Conservation (phyloP, 1,139 yeast species). For the Petasospora rhodanensis region DNA sequence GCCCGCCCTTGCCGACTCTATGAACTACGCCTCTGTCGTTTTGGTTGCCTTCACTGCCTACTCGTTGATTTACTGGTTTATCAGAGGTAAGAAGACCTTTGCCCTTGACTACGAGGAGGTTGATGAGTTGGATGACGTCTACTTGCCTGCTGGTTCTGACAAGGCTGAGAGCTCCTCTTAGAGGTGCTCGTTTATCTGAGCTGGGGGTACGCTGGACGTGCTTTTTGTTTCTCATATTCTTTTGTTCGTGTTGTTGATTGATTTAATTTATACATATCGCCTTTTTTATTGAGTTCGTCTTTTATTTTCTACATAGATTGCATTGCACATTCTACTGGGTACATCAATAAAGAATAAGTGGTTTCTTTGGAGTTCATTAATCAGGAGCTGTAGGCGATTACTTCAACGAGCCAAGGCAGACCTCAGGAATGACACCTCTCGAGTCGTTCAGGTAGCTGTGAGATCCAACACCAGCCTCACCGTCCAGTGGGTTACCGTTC, state of each 20-base stretch:
- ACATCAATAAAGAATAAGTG: neutral
- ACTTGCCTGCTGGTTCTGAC: neutral
- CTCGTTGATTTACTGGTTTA: constrained; percentile 51
- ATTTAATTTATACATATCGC: no score
- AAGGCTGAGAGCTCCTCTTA: no score
- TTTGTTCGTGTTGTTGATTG: no score
- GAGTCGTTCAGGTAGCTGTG: constrained; percentile 29
- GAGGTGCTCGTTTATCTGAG: neutral
- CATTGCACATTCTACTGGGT: neutral
- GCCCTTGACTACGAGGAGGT: constrained; percentile 20
- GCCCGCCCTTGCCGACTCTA: constrained; percentile 58
- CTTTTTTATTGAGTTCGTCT: no score
- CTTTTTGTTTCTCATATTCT: no score
- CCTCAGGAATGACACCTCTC: constrained; percentile 36
- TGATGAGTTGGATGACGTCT: constrained; percentile 5
- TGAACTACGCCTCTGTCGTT: constrained; percentile 72
- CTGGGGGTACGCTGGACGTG: no score
- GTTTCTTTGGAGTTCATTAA: no score
- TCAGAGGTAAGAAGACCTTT: constrained; percentile 21
- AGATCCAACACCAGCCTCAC: no score
- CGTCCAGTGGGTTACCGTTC: constrained; percentile 17
- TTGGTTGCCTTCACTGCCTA: constrained; percentile 51
- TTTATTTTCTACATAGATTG: no score
- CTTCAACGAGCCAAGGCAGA: constrained; percentile 23
- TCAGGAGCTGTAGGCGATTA: neutral